Evolutionary conservation across 2,329 filamentous ascomycete genomes (phyloP).

Genomic region (Fusarium sp.): DNA sequence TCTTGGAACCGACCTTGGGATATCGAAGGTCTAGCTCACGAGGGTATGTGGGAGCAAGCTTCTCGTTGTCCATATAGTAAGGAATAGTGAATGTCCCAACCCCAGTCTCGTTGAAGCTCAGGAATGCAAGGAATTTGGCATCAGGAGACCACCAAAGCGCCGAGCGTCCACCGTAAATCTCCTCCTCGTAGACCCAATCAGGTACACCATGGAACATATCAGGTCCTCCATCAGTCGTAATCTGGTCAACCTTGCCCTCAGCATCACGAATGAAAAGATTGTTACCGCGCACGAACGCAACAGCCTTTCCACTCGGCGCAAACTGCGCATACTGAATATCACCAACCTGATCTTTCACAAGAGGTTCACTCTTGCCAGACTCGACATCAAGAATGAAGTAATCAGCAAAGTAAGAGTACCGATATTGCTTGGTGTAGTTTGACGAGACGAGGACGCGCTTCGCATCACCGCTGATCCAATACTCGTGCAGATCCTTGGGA

Average conservation of each 20-base stretch:
- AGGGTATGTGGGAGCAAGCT: conserved; percentile 71
- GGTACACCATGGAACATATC: conserved; percentile 74
- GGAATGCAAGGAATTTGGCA: conserved; percentile 86
- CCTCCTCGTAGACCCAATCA: conserved; percentile 85
- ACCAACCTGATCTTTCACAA: conserved; percentile 69
- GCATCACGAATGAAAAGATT: conserved; percentile 65
- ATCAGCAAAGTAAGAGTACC: conserved; percentile 75
- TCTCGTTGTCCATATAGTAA: conserved; percentile 72
- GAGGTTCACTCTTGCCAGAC: conserved; percentile 64
- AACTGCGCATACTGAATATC: conserved; percentile 76
- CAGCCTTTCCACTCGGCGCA: conserved; percentile 66
- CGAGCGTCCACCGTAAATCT: conserved; percentile 73
- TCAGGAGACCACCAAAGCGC: conserved; percentile 95
- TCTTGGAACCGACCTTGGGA: conserved; percentile 75
- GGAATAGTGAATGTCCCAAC: conserved; percentile 74
- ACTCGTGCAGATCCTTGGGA: conserved; percentile 65
- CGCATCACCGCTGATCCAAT: conserved; percentile 71
- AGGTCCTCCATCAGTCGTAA: conserved; percentile 69
- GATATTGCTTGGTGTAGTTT: conserved; percentile 76
- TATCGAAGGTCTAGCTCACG: conserved; percentile 72
- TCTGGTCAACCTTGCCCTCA: conserved; percentile 64
- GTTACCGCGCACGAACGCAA: conserved; percentile 76
- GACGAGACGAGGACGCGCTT: conserved; percentile 70
- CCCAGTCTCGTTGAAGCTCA: conserved; percentile 85
- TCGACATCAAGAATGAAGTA: conserved; percentile 73